Conservation (phyloP, 2,329 filamentous ascomycete genomes). For the Trichophyton mentagrophytes region DNA sequence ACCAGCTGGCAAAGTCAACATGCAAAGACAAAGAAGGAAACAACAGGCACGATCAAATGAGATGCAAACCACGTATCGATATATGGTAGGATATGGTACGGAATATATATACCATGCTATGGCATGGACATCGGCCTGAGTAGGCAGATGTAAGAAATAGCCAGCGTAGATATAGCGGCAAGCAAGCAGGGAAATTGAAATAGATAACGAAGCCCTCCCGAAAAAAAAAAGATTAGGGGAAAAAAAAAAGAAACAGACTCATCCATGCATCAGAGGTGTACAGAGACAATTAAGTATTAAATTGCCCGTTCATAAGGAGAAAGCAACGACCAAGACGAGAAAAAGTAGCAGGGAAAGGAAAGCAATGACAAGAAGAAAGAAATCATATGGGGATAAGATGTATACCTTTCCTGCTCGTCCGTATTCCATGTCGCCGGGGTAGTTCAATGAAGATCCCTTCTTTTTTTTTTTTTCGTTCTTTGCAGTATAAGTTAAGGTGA, state of each 20-base stretch:
- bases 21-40: background rate
- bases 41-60: background rate
- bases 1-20: background rate
- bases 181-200: background rate
- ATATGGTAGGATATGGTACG: background rate
- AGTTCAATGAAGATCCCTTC: background rate
- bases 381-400: background rate
- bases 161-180: background rate
- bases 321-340: background rate
- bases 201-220: background rate
- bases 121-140: background rate
- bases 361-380: background rate
- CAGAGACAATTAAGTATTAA: constrained; percentile 1
- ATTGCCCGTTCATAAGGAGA: background rate
- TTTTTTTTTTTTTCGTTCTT: background rate
- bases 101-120: background rate
- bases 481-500: background rate
- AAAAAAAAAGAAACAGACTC: background rate
- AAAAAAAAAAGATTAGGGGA: background rate
- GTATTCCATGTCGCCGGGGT: background rate
- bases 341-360: background rate
- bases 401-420: background rate
- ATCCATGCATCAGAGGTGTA: constrained; percentile 2
- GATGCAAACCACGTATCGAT: background rate
- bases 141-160: background rate